These are phyloP conservation scores for Chaetoceros tenuissimus DNA, from an alignment of 108 stramenopile genomes.

Conservation along the genomic window DNA sequence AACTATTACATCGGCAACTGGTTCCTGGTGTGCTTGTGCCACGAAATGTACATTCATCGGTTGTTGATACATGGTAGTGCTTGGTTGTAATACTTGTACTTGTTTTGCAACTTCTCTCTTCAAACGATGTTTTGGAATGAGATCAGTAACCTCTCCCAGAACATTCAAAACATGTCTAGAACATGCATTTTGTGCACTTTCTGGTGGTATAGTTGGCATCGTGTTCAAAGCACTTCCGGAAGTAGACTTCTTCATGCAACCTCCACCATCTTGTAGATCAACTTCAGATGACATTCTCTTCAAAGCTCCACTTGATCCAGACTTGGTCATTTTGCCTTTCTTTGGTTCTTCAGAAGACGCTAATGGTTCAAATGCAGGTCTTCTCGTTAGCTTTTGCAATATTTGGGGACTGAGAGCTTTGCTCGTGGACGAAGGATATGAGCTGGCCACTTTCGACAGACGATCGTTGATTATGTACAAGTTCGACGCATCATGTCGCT, in stretches of 20 bases:
- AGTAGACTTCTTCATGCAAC: constrained; percentile 14
- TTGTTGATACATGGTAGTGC: no score
- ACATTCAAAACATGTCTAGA: constrained; percentile 17
- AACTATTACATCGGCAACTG: no score
- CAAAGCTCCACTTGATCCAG: constrained; percentile 64
- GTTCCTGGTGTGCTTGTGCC: no score
- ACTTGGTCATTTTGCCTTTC: constrained; percentile 31
- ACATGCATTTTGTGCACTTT: constrained; percentile 27
- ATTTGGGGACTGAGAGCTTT: constrained; percentile 14
- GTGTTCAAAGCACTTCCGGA: not conserved
- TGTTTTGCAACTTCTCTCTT: not conserved
- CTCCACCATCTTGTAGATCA: constrained; percentile 24
- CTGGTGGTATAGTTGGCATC: constrained; percentile 15
- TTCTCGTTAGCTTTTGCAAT: constrained; percentile 54
- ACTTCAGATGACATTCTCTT: constrained; percentile 53
- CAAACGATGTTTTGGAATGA: constrained; percentile 24
- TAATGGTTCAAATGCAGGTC: constrained; percentile 81
- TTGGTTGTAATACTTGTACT: not conserved
- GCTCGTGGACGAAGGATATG: constrained; percentile 18
- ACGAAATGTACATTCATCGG: no score
- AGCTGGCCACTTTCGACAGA: constrained; percentile 34
- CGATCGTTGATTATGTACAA: constrained; percentile 74
- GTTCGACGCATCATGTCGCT: constrained; percentile 68
- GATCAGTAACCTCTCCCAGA: constrained; percentile 29
- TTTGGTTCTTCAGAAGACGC: constrained; percentile 28